Evolutionary conservation across 2,329 filamentous ascomycete species (phyloP).

Genomic region (Diplodia intermedia): DNA sequence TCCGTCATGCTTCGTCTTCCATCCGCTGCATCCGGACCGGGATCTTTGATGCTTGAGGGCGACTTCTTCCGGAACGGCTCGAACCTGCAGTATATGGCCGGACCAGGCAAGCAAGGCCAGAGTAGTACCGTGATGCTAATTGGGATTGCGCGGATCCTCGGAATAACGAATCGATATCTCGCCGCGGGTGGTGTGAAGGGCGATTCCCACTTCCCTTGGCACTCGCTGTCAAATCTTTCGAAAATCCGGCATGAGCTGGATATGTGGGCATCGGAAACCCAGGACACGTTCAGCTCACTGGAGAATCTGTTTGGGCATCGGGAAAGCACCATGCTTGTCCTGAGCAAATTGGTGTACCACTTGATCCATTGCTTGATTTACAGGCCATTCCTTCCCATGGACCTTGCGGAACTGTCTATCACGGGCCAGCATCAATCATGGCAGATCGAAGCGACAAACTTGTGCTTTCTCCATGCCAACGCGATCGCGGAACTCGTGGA

Average conservation of each 20-base stretch:
- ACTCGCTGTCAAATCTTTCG: constrained; percentile 81
- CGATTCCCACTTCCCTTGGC: constrained; percentile 91
- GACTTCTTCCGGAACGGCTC: constrained; percentile 81
- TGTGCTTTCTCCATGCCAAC: constrained; percentile 86
- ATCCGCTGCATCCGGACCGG: constrained; percentile 70
- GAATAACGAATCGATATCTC: constrained; percentile 82
- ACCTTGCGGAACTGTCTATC: constrained; percentile 79
- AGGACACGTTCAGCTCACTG: constrained; percentile 78
- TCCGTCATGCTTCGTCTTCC: constrained; percentile 77
- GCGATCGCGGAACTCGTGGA: constrained; percentile 81
- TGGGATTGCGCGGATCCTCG: constrained; percentile 81
- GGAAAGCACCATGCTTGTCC: constrained; percentile 77
- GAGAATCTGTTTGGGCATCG: constrained; percentile 77
- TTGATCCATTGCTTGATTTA: constrained; percentile 87
- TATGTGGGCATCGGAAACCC: constrained; percentile 81
- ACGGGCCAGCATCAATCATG: constrained; percentile 87
- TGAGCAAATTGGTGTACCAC: constrained; percentile 88
- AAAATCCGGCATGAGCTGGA: constrained; percentile 86
- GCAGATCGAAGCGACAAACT: constrained; percentile 89
- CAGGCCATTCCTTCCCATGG: constrained; percentile 83
- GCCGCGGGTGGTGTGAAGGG: constrained; percentile 86
- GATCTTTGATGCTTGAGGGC: constrained; percentile 71
- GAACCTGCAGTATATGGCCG: constrained; percentile 76
- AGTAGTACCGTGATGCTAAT: constrained; percentile 82
- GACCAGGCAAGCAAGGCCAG: constrained; percentile 72